Evolutionary conservation across 257 asterid genomes (phyloP), one percentile per base, ranked within the genome.

Genomic region (Leptodermis oblonga): DNA sequence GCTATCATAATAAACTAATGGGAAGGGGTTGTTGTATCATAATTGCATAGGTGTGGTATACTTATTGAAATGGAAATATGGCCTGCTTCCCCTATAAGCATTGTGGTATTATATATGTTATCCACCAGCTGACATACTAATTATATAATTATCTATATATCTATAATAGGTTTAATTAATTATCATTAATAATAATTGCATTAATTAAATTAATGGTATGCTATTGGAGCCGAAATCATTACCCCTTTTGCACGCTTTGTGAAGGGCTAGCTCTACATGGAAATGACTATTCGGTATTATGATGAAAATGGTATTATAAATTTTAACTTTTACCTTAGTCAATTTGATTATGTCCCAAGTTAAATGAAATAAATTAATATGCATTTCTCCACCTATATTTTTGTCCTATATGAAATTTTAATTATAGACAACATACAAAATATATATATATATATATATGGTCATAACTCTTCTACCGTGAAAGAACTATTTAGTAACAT

Each of bases 271-370:
- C n/a, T n/a, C n/a, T n/a, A n/a, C 62, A 34, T 37, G 22, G 61
- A 69, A 28, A 36, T 11, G 10, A 62, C 67, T 12, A 22, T 62
- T 62, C 17, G 22, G n/a, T 62, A 31, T 18, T 31, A 59, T 59
- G 65, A 59, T 39, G 45, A 39, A 58, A 34, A 34, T 3, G 39
- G 39, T n/a, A n/a, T n/a, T n/a, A n/a, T n/a, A n/a, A n/a, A n/a
- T 34, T 34, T 34, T 34, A 34, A 34, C 39, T 34, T 34, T 34
- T 34, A 34, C 39, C 12, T 62, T 31, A 58, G 37, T 67, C 43
- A 23, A 39, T 39, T 39, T 39, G 46, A 30, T 58, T 58, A 9
- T 76, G 81, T 80, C 81, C 82, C 83, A 55, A 72, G 63, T 56
- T 31, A 65, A 26, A 30, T 70, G 11, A 34, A 62, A 12, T 30